phyloP scores from a whole-genome alignment of 768 basidiomycete genomes.

The Ramaria sp. region DNA sequence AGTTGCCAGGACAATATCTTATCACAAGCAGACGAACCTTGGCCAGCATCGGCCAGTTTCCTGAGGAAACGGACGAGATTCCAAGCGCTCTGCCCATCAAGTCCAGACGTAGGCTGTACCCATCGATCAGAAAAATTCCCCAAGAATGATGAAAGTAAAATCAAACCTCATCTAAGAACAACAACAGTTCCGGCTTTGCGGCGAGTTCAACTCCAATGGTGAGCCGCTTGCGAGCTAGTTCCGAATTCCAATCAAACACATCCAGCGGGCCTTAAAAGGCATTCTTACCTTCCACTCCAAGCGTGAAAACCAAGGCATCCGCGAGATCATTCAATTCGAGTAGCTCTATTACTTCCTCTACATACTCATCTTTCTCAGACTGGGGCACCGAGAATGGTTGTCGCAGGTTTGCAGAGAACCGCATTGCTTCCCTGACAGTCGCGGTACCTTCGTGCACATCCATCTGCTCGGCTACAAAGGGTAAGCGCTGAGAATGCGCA shows the following conservation, averaged over 20 bases:
- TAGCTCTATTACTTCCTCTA: constrained; percentile 35
- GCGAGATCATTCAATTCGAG: constrained; percentile 35
- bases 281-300: constrained; percentile 42
- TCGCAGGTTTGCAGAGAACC: constrained; percentile 35
- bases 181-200: constrained; percentile 54
- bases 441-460: constrained; percentile 37
- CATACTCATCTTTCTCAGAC: constrained; percentile 33
- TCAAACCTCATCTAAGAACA: constrained; percentile 46
- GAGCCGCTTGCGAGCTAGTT: constrained; percentile 30
- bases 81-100: constrained; percentile 65
- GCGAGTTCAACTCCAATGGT: constrained; percentile 46
- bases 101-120: constrained; percentile 37
- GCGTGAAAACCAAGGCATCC: constrained; percentile 39
- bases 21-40: constrained; percentile 23
- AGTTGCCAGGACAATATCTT: neutral
- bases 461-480: constrained; percentile 33
- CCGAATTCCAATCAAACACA: neutral
- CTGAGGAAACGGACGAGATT: constrained; percentile 71
- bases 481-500: constrained; percentile 26
- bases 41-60: constrained; percentile 76
- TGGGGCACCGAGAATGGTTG: constrained; percentile 29
- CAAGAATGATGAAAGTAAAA: constrained; percentile 20
- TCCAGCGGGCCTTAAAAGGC: constrained; percentile 10
- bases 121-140: constrained; percentile 17
- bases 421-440: constrained; percentile 38